phyloP scores from a whole-genome alignment of 768 basidiomycete genomes.

The Phlegmacium glaucopus region DNA sequence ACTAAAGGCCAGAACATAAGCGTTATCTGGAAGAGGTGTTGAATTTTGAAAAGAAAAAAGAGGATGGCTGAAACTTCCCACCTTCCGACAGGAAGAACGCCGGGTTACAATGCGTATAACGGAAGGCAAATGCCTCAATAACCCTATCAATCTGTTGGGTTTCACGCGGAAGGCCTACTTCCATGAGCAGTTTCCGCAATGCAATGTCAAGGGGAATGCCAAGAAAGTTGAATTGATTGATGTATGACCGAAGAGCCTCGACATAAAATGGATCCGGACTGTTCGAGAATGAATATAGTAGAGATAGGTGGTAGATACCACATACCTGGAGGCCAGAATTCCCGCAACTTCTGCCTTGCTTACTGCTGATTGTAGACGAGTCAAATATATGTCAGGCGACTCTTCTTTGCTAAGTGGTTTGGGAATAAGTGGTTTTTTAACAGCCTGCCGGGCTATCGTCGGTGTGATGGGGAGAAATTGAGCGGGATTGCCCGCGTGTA shows the following conservation, averaged over 20 bases:
- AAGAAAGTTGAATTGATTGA: slow-evolving; percentile 74
- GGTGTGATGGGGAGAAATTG: slow-evolving; percentile 3
- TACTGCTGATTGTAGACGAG: slow-evolving; percentile 58
- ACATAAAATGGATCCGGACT: slow-evolving; percentile 74
- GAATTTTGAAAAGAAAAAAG: not conserved
- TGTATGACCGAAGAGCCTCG: slow-evolving; percentile 66
- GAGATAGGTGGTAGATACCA: not conserved
- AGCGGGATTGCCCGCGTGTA: slow-evolving; percentile 16
- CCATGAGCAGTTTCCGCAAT: slow-evolving; percentile 84
- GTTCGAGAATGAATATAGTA: slow-evolving; percentile 5
- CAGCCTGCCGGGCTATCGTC: slow-evolving; percentile 14
- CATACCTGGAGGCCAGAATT: slow-evolving; percentile 79
- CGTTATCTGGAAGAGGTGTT: slow-evolving; percentile 58
- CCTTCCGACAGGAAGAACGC: slow-evolving; percentile 76
- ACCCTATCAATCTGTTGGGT: slow-evolving; percentile 99
- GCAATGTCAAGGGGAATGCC: slow-evolving; percentile 89
- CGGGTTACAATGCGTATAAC: slow-evolving; percentile 83
- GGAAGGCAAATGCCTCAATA: slow-evolving; percentile 89
- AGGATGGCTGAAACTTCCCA: slow-evolving; percentile 23
- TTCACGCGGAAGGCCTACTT: slow-evolving; percentile 88
- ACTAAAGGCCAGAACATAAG: slow-evolving; percentile 96
- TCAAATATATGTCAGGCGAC: slow-evolving; percentile 66
- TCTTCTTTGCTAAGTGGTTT: slow-evolving; percentile 57
- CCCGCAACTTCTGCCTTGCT: slow-evolving; percentile 77
- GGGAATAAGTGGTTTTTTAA: slow-evolving; percentile 40